phyloP scores from a whole-genome alignment of 345 rosid genomes.

The Pelargonium nanum region DNA sequence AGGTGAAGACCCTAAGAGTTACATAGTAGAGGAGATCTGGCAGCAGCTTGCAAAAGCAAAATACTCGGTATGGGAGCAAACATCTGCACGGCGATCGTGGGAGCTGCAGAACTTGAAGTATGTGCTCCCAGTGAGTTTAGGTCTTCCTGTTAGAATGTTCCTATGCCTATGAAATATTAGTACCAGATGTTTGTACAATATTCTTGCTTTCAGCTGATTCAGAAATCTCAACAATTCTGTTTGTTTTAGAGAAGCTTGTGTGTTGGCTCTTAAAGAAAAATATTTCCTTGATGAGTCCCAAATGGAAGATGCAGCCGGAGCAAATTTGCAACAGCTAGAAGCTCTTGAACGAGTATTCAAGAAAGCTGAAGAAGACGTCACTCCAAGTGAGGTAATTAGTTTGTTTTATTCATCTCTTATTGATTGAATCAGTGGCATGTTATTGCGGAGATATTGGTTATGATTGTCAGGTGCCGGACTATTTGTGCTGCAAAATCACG shows the following conservation, averaged over 20 bases:
- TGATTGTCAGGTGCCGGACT: constrained; percentile 66
- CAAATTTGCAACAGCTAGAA: constrained; percentile 34
- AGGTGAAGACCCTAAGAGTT: constrained; percentile 49
- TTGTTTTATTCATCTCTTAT: neutral
- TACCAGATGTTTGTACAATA: neutral
- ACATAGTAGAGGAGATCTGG: constrained; percentile 85
- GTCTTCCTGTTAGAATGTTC: neutral
- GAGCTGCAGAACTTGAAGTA: constrained; percentile 79
- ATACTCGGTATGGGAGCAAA: constrained; percentile 67
- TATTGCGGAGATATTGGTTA: neutral
- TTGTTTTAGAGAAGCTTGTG: constrained; percentile 64
- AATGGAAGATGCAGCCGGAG: constrained; percentile 27
- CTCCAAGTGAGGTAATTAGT: constrained; percentile 45
- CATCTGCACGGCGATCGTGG: constrained; percentile 57
- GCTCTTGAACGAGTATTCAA: constrained; percentile 47
- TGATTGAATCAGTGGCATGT: neutral
- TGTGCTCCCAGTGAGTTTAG: constrained; percentile 32
- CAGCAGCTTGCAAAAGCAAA: constrained; percentile 81
- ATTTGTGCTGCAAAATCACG: constrained; percentile 75
- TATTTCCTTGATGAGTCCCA: constrained; percentile 34
- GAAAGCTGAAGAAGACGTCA: constrained; percentile 61
- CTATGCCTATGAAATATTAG: neutral
- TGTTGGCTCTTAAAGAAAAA: constrained; percentile 61
- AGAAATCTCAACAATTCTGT: neutral
- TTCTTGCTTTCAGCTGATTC: neutral